Conservation (phyloP, 2,329 filamentous ascomycete genomes). For the Hymenoscyphus scutula region DNA sequence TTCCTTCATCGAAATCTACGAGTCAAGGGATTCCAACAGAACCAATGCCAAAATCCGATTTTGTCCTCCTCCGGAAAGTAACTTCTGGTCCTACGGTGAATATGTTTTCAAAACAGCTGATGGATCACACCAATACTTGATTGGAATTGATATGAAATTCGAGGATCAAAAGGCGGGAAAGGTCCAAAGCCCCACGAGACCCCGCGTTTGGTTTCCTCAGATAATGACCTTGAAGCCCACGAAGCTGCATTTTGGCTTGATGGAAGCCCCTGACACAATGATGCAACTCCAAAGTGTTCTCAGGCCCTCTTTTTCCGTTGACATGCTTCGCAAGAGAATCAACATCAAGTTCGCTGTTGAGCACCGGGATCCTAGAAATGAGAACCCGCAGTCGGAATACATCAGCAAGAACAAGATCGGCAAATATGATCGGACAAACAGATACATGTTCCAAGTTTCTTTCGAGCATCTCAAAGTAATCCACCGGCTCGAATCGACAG, state of each 20-base stretch:
- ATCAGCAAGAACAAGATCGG: conserved; percentile 14
- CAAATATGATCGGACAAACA: conserved; percentile 28
- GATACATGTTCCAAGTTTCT: conserved; percentile 38
- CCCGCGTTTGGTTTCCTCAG: conserved; percentile 35
- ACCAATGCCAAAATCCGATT: conserved; percentile 53
- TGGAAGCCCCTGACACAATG: conserved; percentile 53
- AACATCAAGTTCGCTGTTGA: conserved; percentile 42
- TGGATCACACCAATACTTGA: conserved; percentile 11
- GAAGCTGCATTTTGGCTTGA: conserved; percentile 61
- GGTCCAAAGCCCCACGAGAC: conserved; percentile 36
- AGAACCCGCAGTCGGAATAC: conserved; percentile 17
- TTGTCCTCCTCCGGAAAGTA: conserved; percentile 50
- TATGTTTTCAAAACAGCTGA: conserved; percentile 30
- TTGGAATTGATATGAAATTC: conserved; percentile 14
- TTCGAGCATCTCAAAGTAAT: conserved; percentile 46
- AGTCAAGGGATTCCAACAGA: conserved; percentile 41
- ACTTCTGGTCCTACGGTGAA: conserved; percentile 48
- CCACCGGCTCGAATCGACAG: conserved; percentile 38
- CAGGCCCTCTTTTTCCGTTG: conserved; percentile 37
- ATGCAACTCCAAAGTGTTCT: conserved; percentile 53
- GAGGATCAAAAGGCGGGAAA: conserved; percentile 10
- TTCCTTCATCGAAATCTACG: conserved; percentile 54
- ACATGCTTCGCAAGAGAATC: conserved; percentile 42
- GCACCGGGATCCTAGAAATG: conserved; percentile 29
- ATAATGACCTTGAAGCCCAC: conserved; percentile 44